phyloP scores from a whole-genome alignment of 805 yeast genomes.

The Candida corydali region DNA sequence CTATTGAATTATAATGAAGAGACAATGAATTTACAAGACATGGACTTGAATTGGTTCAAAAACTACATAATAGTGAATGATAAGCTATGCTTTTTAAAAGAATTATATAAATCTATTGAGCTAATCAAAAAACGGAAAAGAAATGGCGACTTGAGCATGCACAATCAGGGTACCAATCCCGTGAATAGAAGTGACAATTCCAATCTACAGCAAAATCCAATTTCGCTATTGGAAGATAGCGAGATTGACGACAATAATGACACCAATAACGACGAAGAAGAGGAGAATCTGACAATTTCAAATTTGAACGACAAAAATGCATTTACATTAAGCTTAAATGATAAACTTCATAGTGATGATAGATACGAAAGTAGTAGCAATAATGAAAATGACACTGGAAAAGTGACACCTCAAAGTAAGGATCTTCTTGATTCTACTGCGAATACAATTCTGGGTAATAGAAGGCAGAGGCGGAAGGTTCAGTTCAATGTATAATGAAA shows the following conservation, averaged over 20 bases:
- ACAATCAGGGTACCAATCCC: neutral
- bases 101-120: slow-evolving; percentile 23
- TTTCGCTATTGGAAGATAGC: slow-evolving; percentile 11
- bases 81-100: slow-evolving; percentile 24
- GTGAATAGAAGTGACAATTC: neutral
- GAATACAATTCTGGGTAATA: neutral
- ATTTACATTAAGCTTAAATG: no score
- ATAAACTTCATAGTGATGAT: no score
- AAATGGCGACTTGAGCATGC: slow-evolving; percentile 2
- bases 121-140: slow-evolving; percentile 16
- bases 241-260: slow-evolving; percentile 8
- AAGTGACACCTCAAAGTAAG: neutral
- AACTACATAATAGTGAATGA: slow-evolving; percentile 21
- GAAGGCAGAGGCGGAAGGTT: slow-evolving; percentile 1
- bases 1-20: neutral
- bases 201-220: neutral
- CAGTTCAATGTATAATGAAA: neutral
- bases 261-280: neutral
- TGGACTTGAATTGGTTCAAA: slow-evolving; percentile 21
- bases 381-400: slow-evolving; percentile 1
- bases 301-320: no score
- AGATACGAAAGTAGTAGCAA: slow-evolving; percentile 9
- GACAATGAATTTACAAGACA: neutral
- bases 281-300: neutral
- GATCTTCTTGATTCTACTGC: no score